Base-by-base conservation (phyloP, 768 basidiomycete genomes). In the Boletus vermiculosoides region DNA sequence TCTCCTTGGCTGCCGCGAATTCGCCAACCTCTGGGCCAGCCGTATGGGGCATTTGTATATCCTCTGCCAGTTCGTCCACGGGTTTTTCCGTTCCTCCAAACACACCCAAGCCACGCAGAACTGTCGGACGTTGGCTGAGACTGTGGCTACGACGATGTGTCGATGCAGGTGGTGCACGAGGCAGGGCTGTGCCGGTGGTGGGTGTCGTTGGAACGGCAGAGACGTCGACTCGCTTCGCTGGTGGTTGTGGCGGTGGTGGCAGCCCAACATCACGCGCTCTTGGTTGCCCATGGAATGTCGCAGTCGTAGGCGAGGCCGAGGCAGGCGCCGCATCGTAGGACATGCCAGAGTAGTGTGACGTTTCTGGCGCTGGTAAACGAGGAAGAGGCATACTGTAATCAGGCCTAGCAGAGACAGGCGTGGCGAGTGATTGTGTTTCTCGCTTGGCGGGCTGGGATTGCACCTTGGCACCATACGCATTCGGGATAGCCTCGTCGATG, bases 371-470 rank as follows among this genome's bases (percentile, higher is more conserved):
- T 30, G 92, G 92, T 15, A 94, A 77, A 18, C 88, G 79, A 3
- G 92, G 91, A 7, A 93, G 79, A 0, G 87, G 84, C 85, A 94
- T 92, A 61, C 82, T 87, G 68, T 93, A 92, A 63, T 92, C 89
- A 5, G 87, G 84, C 65, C 77, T 80, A 16, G 72, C 65, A 75
- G 57, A 74, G 68, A 47, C 65, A 59, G 45, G 72, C 50, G 30
- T 65, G 45, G 36, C 68, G 54, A 58, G 45, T 9, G 61, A 59
- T 55, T 63, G 63, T 11, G 54, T 57, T 10, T 76, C 73, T 23
- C 73, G 74, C 39, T 74, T 74, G 16, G 72, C 59, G 0, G 69
- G 54, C n/a, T 64, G 66, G 6, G 73, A 63, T 49, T 69, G 68
- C 5, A 72, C 63, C 54, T 72, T 76, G 16, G 66, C 40, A 30